phyloP scores from a whole-genome alignment of 495 filamentous ascomycete species.

The Hypoxylon crocopeplum region DNA sequence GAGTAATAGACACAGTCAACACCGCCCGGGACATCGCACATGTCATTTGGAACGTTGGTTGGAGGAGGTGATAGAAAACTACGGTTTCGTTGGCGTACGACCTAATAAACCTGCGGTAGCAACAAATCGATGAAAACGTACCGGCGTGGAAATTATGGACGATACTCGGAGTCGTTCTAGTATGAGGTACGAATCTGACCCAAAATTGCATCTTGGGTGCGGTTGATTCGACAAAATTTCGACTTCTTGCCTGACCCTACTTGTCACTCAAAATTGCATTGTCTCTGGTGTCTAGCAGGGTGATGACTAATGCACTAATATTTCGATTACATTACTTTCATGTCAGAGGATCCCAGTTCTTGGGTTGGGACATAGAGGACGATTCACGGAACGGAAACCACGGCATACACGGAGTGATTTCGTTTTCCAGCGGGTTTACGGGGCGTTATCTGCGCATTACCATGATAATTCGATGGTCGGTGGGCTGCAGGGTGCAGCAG shows the following conservation, averaged over 20 bases:
- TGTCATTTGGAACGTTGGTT: slow-evolving; percentile 98
- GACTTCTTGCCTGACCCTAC: background rate
- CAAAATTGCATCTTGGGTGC: background rate
- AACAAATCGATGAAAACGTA: background rate
- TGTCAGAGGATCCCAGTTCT: slow-evolving; percentile 2
- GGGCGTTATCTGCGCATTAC: slow-evolving; percentile 24
- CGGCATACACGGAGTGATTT: slow-evolving; percentile 23
- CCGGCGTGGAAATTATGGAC: too few relatives aligned
- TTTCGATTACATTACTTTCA: slow-evolving; percentile 14
- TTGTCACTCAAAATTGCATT: background rate
- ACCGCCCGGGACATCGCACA: slow-evolving; percentile 95
- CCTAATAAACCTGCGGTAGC: background rate
- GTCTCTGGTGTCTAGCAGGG: slow-evolving; percentile 11
- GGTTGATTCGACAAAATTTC: slow-evolving; percentile 2
- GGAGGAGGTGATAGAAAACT: slow-evolving; percentile 69
- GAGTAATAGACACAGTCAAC: slow-evolving; percentile 92
- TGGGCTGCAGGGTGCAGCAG: slow-evolving; percentile 3
- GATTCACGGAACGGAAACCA: slow-evolving; percentile 23
- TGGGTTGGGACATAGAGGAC: slow-evolving; percentile 14
- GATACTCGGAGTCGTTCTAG: too few relatives aligned
- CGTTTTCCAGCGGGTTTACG: slow-evolving; percentile 11
- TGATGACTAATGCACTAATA: slow-evolving; percentile 15
- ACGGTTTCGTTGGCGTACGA: background rate
- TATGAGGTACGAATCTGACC: background rate
- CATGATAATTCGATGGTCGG: slow-evolving; percentile 16